Conservation (phyloP, 257 asterid genomes). For the Plantago elongata region DNA sequence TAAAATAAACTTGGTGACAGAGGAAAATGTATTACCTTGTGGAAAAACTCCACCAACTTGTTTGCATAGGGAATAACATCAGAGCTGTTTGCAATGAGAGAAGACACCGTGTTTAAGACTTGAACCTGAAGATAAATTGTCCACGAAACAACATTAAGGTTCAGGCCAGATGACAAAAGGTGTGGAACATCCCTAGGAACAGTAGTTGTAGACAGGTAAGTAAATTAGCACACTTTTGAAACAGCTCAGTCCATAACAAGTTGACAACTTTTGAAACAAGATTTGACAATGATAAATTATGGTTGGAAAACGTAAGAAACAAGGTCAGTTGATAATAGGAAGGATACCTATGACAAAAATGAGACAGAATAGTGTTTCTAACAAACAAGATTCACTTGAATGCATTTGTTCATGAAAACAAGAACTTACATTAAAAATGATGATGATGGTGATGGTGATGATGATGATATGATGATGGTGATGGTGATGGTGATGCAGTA, state of each 20-base stretch:
- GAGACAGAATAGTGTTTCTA: too few species aligned
- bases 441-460: not conserved
- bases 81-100: constrained; percentile 66
- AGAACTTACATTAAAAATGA: not conserved
- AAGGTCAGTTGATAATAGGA: not conserved
- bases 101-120: constrained; percentile 79
- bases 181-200: constrained; percentile 7
- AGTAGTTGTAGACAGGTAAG: constrained; percentile 9
- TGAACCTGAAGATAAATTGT: constrained; percentile 65
- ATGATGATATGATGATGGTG: not conserved
- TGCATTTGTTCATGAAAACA: constrained; percentile 2
- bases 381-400: not conserved
- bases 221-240: not conserved
- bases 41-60: constrained; percentile 80
- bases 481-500: not conserved
- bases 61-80: constrained; percentile 73
- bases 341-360: too few species aligned
- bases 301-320: not conserved
- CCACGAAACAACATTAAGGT: constrained; percentile 13
- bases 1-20: constrained; percentile 8
- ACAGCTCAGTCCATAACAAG: constrained; percentile 6
- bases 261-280: constrained; percentile 1
- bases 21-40: constrained; percentile 49
- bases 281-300: not conserved
- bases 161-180: constrained; percentile 15